Evolutionary conservation across 306 rosid genomes (phyloP).

Genomic region (Luffa aegyptiaca): DNA sequence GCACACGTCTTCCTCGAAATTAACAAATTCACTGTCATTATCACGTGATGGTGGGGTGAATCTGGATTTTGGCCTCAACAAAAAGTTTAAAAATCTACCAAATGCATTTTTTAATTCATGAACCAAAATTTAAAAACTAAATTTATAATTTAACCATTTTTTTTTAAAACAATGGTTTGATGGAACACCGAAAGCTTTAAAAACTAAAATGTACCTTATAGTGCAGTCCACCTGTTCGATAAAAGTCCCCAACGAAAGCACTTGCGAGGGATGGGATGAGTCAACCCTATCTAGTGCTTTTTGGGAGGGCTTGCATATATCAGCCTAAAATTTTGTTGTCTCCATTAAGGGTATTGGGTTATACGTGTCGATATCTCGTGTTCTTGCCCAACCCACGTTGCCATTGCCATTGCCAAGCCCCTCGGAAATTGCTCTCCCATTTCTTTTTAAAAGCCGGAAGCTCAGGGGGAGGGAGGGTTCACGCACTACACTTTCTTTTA

Average conservation of each 20-base stretch:
- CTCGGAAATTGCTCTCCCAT: neutral
- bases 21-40: too few species aligned
- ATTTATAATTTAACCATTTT: too few species aligned
- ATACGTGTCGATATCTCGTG: neutral
- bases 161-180: neutral
- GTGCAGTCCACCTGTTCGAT: constrained; percentile 7
- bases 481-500: constrained; percentile 7
- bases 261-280: neutral
- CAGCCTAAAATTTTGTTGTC: neutral
- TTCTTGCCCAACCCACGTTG: neutral
- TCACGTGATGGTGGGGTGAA: too few species aligned
- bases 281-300: neutral
- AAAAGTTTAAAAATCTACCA: too few species aligned
- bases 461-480: neutral
- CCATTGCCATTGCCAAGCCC: neutral
- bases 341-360: neutral
- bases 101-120: too few species aligned
- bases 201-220: neutral
- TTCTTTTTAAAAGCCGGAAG: neutral
- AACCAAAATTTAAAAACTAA: too few species aligned
- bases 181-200: neutral
- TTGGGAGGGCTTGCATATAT: neutral
- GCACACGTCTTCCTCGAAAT: too few species aligned
- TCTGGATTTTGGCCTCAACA: too few species aligned
- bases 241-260: neutral